Evolutionary conservation across 192 early-diverging fungal genomes (phyloP).

Genomic region (Dimargaris cristalligena): DNA sequence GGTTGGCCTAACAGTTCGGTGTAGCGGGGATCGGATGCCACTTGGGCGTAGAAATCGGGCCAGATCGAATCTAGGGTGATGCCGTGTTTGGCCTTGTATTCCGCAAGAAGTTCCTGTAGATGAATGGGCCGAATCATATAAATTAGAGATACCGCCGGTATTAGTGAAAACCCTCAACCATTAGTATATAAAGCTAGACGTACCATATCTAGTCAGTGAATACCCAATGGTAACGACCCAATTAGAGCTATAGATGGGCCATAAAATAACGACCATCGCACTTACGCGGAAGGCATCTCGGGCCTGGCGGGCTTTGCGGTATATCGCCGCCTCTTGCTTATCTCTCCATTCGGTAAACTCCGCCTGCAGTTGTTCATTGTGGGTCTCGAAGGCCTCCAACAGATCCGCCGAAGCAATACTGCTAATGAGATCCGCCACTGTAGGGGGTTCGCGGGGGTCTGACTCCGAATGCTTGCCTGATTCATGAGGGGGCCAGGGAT

Average conservation of each 20-base stretch:
- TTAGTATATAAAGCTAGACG: background rate
- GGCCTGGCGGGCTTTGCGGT: constrained; percentile 49
- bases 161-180: background rate
- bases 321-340: constrained; percentile 18
- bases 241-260: background rate
- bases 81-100: constrained; percentile 32
- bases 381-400: constrained; percentile 64
- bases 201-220: background rate
- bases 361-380: constrained; percentile 45
- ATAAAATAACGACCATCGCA: constrained; percentile 9
- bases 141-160: background rate
- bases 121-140: background rate
- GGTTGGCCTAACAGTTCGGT: constrained; percentile 52
- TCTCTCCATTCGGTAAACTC: constrained; percentile 34
- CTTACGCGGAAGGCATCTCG: constrained; percentile 49
- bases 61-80: constrained; percentile 64
- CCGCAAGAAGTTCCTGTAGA: constrained; percentile 38
- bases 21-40: constrained; percentile 56
- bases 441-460: no score
- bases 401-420: constrained; percentile 75
- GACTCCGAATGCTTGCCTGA: constrained; percentile 22
- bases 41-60: constrained; percentile 64
- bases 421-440: no score
- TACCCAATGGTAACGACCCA: background rate
- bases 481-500: no score